phyloP scores from a whole-genome alignment of 2,329 filamentous ascomycete species.

The Rugonectria rugulosa region DNA sequence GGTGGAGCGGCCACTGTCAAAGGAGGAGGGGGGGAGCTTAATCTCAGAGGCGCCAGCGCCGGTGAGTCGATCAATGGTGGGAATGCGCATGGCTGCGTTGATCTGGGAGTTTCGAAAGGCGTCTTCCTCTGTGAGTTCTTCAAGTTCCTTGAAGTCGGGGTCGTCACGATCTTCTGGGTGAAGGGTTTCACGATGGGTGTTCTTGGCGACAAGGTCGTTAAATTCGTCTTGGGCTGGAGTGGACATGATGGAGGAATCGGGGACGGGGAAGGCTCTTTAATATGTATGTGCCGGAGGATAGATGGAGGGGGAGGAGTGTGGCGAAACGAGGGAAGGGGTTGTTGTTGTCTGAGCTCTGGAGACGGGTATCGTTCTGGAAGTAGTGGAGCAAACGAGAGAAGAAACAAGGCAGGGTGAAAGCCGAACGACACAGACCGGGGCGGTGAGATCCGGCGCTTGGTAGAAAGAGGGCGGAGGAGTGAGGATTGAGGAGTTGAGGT shows the following conservation, averaged over 20 bases:
- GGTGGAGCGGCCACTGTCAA: constrained; percentile 75
- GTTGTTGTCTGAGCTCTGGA: constrained; percentile 34
- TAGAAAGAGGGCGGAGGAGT: no score
- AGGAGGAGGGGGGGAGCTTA: constrained; percentile 67
- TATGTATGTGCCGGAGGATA: constrained; percentile 31
- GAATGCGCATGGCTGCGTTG: constrained; percentile 71
- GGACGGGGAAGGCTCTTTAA: constrained; percentile 31
- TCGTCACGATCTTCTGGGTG: constrained; percentile 68
- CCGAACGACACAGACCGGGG: constrained; percentile 31
- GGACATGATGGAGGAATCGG: constrained; percentile 54
- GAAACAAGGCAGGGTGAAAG: constrained; percentile 37
- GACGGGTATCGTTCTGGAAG: constrained; percentile 45
- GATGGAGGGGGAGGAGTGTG: constrained; percentile 14
- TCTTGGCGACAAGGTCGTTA: constrained; percentile 67
- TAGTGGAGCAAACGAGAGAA: constrained; percentile 39
- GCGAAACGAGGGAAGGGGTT: constrained; percentile 28
- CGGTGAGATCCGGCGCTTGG: constrained; percentile 35
- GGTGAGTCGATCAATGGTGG: constrained; percentile 54
- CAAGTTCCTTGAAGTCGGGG: constrained; percentile 54
- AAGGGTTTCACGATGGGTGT: constrained; percentile 52
- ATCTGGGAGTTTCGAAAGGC: constrained; percentile 61
- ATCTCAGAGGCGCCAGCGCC: constrained; percentile 55
- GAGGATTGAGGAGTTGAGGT: constrained; percentile 26
- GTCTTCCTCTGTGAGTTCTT: constrained; percentile 66
- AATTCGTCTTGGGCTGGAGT: constrained; percentile 73